Conservation (phyloP, 495 filamentous ascomycete genomes). For the Daldinia vernicosa region DNA sequence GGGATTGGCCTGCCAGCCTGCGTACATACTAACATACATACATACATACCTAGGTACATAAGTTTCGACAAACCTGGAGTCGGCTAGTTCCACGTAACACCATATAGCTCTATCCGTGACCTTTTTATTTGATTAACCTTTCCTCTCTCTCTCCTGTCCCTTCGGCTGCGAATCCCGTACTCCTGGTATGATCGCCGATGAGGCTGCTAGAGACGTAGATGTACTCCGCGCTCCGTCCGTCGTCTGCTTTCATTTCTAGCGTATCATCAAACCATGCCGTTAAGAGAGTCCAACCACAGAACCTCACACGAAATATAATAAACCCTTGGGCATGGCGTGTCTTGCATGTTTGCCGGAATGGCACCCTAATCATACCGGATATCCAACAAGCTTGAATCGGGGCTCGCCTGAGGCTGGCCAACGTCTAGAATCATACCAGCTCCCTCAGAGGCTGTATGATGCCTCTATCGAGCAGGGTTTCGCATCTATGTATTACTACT, state of each 20-base stretch:
- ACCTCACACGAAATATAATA: constrained; percentile 33
- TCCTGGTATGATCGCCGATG: constrained; percentile 31
- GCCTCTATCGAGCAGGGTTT: constrained; percentile 30
- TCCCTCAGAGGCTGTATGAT: constrained; percentile 14
- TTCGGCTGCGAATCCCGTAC: constrained; percentile 11
- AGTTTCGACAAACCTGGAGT: constrained; percentile 32
- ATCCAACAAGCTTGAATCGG: constrained; percentile 41
- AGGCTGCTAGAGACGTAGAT: constrained; percentile 36
- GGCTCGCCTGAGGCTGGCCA: constrained; percentile 35
- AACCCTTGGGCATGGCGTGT: constrained; percentile 31
- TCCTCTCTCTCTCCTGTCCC: constrained; percentile 8
- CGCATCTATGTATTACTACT: constrained; percentile 23
- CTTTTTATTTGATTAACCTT: constrained; percentile 5
- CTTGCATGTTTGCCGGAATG: constrained; percentile 42
- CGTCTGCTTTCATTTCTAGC: constrained; percentile 36
- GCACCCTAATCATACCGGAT: constrained; percentile 41
- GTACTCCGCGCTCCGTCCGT: constrained; percentile 33
- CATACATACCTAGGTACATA: constrained; percentile 11
- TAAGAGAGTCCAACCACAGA: constrained; percentile 29
- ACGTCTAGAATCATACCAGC: constrained; percentile 23
- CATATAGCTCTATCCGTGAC: constrained; percentile 21
- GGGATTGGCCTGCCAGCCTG: constrained; percentile 32
- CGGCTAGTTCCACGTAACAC: constrained; percentile 34
- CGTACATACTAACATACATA: no score
- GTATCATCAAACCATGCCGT: constrained; percentile 35